Conservation (phyloP, 1,139 yeast genomes). For the Blastobotrys indianensis region DNA sequence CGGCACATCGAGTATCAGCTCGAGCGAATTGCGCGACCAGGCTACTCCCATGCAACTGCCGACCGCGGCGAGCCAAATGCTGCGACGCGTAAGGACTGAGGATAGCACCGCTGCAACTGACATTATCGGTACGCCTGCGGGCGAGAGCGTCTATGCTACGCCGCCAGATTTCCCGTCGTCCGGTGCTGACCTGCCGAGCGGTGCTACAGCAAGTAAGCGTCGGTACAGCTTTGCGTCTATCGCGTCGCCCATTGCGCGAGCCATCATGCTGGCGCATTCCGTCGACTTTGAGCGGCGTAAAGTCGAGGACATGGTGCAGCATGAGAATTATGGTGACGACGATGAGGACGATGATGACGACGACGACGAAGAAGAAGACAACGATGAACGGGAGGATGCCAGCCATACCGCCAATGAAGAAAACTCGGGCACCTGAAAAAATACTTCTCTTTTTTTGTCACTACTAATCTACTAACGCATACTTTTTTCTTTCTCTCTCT, state of each 20-base stretch:
- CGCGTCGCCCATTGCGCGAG: slow-evolving; percentile 14
- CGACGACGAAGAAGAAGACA: slow-evolving; percentile 10
- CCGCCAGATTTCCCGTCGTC: background rate
- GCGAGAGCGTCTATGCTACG: no score
- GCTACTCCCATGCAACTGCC: no score
- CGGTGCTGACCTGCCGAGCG: no score
- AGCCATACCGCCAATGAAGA: no score
- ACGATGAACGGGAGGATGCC: background rate
- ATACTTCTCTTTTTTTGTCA: background rate
- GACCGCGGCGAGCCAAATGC: no score
- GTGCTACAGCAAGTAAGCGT: no score
- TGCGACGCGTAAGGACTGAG: no score
- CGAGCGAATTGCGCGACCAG: no score
- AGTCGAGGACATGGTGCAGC: slow-evolving; percentile 4
- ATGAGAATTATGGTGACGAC: slow-evolving; percentile 4
- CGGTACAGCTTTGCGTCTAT: slow-evolving; percentile 8
- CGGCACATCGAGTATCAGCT: no score
- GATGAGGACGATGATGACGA: slow-evolving; percentile 12
- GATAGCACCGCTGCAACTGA: no score
- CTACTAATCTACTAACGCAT: background rate
- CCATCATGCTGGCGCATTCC: slow-evolving; percentile 6
- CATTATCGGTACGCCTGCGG: no score
- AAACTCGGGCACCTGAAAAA: background rate
- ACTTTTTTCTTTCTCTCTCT: background rate
- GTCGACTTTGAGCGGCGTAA: slow-evolving; percentile 14